phyloP scores from a whole-genome alignment of 495 filamentous ascomycete genomes.

The Podospora pseudoanserina region DNA sequence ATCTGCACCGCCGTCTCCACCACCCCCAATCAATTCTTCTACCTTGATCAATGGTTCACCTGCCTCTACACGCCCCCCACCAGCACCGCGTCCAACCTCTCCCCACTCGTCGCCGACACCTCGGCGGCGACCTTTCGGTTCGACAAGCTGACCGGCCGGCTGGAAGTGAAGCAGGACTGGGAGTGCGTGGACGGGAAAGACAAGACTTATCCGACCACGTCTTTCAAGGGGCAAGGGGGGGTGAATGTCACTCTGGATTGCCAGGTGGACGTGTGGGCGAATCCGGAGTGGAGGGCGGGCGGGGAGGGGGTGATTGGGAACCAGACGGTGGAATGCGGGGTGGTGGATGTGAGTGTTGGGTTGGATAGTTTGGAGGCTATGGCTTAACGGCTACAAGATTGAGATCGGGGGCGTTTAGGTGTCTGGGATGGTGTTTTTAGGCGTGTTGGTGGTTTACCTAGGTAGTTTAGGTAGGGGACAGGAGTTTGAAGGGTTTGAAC shows the following conservation, averaged over 20 bases:
- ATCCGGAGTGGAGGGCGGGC: background rate
- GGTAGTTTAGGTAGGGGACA: too few species aligned
- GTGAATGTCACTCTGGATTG: background rate
- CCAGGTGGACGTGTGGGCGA: background rate
- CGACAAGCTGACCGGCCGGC: slow-evolving; percentile 26
- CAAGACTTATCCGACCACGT: background rate
- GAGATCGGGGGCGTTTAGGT: background rate
- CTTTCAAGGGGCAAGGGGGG: background rate
- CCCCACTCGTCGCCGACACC: background rate
- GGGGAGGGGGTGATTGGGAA: background rate
- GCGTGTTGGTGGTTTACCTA: too few species aligned
- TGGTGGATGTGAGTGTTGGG: background rate
- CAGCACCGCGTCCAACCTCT: background rate
- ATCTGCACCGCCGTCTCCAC: slow-evolving; percentile 34
- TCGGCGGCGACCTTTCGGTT: slow-evolving; percentile 32
- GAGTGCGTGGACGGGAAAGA: slow-evolving; percentile 28
- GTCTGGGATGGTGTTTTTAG: too few species aligned
- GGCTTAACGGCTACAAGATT: background rate
- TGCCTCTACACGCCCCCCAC: slow-evolving; percentile 20
- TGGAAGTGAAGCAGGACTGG: slow-evolving; percentile 42
- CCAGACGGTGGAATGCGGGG: background rate
- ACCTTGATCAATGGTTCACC: slow-evolving; percentile 34
- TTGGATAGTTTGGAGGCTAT: background rate
- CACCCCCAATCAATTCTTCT: slow-evolving; percentile 41
- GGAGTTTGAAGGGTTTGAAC: too few species aligned